phyloP scores from a whole-genome alignment of 306 rosid species.

The Cajanus cajan region DNA sequence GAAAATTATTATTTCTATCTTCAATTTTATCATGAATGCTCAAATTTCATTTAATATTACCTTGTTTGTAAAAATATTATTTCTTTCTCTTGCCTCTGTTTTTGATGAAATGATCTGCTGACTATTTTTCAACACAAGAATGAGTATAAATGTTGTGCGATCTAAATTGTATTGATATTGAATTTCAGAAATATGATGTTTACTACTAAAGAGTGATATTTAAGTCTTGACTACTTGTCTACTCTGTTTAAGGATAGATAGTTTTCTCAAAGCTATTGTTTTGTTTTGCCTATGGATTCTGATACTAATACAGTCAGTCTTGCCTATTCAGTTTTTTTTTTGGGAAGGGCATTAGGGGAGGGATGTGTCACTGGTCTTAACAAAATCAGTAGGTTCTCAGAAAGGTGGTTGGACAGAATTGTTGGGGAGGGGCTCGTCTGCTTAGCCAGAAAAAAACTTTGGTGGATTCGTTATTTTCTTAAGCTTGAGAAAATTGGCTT shows the following conservation, averaged over 20 bases:
- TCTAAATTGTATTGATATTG: background rate
- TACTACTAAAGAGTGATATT: background rate
- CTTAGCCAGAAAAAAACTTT: background rate
- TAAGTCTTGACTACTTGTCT: background rate
- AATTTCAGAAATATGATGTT: background rate
- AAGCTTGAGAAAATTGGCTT: background rate
- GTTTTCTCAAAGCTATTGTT: background rate
- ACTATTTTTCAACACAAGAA: constrained; percentile 4
- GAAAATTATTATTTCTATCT: background rate
- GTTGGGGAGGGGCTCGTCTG: background rate
- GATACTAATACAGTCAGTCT: background rate
- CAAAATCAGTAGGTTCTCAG: background rate
- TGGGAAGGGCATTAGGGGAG: background rate
- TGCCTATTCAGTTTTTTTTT: background rate
- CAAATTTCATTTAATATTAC: constrained; percentile 2
- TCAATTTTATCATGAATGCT: constrained; percentile 25
- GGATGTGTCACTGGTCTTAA: background rate
- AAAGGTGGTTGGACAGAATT: background rate
- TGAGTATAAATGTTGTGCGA: constrained; percentile 16
- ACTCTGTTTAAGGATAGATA: background rate
- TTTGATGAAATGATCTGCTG: background rate
- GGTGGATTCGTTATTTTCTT: background rate
- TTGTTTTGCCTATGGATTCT: background rate
- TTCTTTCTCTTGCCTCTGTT: background rate
- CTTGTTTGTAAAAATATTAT: background rate